Evolutionary conservation across 306 rosid species (phyloP).

Genomic region (Malus sylvestris): DNA sequence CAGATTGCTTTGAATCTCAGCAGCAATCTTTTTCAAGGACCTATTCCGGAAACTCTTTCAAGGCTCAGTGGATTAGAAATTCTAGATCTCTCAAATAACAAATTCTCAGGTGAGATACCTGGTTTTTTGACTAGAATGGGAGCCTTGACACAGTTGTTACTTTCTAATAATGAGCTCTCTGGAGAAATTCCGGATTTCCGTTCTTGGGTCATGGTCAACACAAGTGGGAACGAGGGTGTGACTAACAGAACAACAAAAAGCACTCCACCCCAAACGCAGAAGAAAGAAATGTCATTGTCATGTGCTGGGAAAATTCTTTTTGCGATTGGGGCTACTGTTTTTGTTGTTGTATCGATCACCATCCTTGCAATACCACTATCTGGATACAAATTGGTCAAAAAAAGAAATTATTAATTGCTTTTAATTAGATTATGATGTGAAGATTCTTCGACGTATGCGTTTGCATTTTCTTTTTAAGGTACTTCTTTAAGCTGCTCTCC

Average conservation of each 20-base stretch:
- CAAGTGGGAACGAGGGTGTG: slow-evolving; percentile 23
- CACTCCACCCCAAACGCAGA: not conserved
- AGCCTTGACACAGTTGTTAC: slow-evolving; percentile 47
- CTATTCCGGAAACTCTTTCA: slow-evolving; percentile 37
- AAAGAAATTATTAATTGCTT: no score
- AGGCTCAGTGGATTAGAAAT: slow-evolving; percentile 32
- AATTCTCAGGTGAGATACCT: slow-evolving; percentile 57
- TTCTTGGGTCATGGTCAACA: not conserved
- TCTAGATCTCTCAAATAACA: slow-evolving; percentile 80
- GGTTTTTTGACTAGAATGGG: not conserved
- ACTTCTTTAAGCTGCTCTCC: no score
- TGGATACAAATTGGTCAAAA: slow-evolving; percentile 9
- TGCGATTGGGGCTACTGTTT: slow-evolving; percentile 3
- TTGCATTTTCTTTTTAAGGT: no score
- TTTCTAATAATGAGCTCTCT: slow-evolving; percentile 50
- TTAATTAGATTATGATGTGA: no score
- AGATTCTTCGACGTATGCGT: no score
- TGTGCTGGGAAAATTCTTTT: not conserved
- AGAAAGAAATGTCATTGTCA: slow-evolving; percentile 23
- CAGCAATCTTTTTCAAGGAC: slow-evolving; percentile 51
- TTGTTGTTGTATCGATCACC: not conserved
- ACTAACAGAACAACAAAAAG: not conserved
- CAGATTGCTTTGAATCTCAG: slow-evolving; percentile 76
- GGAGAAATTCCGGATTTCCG: slow-evolving; percentile 37
- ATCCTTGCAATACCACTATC: slow-evolving; percentile 27